Base-by-base conservation (phyloP, 1,284 basidiomycete species). In the Singerocomus inundabilis region DNA sequence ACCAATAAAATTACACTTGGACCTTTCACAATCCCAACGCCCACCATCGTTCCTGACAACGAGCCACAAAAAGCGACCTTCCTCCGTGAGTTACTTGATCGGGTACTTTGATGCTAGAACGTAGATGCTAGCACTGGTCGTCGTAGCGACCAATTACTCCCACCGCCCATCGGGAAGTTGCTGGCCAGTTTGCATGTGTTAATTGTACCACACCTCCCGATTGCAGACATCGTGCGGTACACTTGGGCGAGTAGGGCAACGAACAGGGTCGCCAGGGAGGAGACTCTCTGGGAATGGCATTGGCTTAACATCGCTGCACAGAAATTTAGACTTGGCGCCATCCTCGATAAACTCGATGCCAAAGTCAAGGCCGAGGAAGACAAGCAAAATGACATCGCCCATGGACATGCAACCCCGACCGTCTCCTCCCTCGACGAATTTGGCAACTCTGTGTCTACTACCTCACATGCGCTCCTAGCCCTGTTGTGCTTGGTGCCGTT, bases 161-260 rank as follows among this genome's bases (percentile, higher is more conserved):
- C 21, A 21, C 21, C 21, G 4, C 21, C 4, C 21, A 21, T 21
- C 21, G 21, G 21, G 21, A 21, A 21, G 21, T 21, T 21, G 21
- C 4, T 21, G 21, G 77, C 81, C 36, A 82, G 87, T 58, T 71
- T 94, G 5, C 85, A 95, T 63, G 71, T 88, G 25, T 73, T 85
- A 44, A 77, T 96, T 49, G 75, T 94, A 53, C 71, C 76, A 6
- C 79, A 83, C 64, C 74, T 93, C 18, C 83, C 92, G 5, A 70
- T 96, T 15, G 82, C 88, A 24, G 91, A 93, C 65, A 69, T 95
- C 16, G 83, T 88, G 1, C 75, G 81, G 2, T 90, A 94, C 60
- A 81, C 87, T 10, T 77, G 82, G 34, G 77, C 74, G 31, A 89
- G 78, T 49, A 79, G 82, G 46, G 81, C 87, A 28, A 76, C 88